Conservation (phyloP, 345 rosid genomes). For the Physaria fendleri region DNA sequence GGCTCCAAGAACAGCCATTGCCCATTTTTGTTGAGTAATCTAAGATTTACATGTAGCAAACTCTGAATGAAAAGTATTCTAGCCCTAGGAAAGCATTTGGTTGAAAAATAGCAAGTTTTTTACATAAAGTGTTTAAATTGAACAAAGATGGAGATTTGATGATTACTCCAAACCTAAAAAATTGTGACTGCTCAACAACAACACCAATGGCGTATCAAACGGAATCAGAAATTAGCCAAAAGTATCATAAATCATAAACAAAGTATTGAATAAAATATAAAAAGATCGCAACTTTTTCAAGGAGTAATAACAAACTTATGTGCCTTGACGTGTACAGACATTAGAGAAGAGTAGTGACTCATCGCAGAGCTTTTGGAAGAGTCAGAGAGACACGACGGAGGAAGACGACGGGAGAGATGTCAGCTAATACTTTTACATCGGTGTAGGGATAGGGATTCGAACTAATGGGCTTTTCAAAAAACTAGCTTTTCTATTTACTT, state of each 20-base stretch:
- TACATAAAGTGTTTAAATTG: too few relatives aligned
- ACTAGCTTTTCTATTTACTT: too few relatives aligned
- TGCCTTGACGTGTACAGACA: conserved; percentile 30
- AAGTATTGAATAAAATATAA: neutral
- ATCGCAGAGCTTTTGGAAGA: conserved; percentile 13
- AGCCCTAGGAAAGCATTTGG: conserved; percentile 19
- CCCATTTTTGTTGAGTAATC: conserved; percentile 71
- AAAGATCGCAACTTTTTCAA: neutral
- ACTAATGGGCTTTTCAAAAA: too few relatives aligned
- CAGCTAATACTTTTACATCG: neutral
- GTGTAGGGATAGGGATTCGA: conserved; percentile 32
- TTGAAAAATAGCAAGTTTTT: conserved; percentile 44
- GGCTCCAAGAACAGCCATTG: conserved; percentile 69
- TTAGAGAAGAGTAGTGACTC: conserved; percentile 9
- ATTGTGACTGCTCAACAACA: conserved; percentile 44
- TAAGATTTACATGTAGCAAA: neutral
- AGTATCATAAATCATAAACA: neutral
- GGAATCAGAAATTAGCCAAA: neutral
- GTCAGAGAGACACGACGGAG: neutral
- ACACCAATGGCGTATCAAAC: neutral
- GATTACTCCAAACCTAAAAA: conserved; percentile 40
- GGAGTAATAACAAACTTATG: neutral
- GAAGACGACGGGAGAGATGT: neutral
- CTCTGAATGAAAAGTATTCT: neutral
- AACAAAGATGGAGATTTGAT: conserved; percentile 19